phyloP scores from a whole-genome alignment of 106 monocot species.

The Dendrobium catenatum region DNA sequence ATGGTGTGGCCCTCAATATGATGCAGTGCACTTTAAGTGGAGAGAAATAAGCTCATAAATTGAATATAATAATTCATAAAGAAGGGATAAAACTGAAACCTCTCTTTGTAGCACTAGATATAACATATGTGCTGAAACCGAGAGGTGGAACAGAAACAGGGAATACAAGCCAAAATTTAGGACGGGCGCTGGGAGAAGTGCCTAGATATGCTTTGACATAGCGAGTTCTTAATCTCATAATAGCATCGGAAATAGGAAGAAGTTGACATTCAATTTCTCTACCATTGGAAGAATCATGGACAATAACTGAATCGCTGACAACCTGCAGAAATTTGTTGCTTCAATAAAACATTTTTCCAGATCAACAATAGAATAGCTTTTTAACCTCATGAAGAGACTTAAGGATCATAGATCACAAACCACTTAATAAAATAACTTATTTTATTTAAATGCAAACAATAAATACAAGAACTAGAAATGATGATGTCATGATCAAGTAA shows the following conservation, averaged over 20 bases:
- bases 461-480: no score
- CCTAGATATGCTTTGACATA: conserved; percentile 77
- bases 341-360: no score
- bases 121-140: conserved; percentile 78
- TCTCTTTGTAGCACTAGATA: conserved; percentile 43
- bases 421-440: neutral
- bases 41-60: no score
- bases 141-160: conserved; percentile 82
- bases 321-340: conserved; percentile 41
- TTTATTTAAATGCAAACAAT: no score
- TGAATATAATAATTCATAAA: no score
- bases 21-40: neutral
- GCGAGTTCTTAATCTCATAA: conserved; percentile 30
- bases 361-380: no score
- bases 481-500: no score
- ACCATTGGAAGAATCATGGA: conserved; percentile 68
- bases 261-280: conserved; percentile 69
- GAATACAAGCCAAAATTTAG: conserved; percentile 88
- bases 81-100: conserved; percentile 22
- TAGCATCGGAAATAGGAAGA: conserved; percentile 42
- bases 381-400: neutral
- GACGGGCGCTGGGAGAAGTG: conserved; percentile 23
- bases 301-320: conserved; percentile 45
- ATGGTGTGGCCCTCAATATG: neutral
- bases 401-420: neutral